These are phyloP conservation scores for Aureobasidium musti DNA, from an alignment of 2,329 filamentous ascomycete species.

Conservation along the genomic window DNA sequence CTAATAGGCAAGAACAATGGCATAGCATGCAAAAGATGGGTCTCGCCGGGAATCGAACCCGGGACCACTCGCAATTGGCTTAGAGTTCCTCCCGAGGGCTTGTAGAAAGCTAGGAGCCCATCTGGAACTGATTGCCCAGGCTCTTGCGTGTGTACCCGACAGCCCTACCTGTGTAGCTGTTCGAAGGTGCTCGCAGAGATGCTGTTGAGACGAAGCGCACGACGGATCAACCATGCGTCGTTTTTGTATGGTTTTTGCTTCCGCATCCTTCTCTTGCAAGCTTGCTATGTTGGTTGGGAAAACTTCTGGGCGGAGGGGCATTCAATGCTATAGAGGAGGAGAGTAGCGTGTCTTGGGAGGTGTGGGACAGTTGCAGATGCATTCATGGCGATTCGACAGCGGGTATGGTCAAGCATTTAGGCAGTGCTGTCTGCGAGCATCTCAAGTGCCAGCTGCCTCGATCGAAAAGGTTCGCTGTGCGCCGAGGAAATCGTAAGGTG, in stretches of 20 bases:
- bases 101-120: background rate
- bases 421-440: background rate
- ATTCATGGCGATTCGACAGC: background rate
- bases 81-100: background rate
- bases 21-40: background rate
- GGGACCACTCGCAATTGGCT: slow-evolving; percentile 1
- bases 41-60: background rate
- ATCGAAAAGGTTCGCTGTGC: background rate
- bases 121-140: background rate
- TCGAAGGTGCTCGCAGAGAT: too few species aligned
- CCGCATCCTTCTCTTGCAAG: background rate
- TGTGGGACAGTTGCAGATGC: background rate
- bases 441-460: background rate
- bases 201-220: background rate
- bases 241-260: background rate
- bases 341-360: background rate
- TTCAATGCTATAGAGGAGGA: background rate
- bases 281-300: background rate
- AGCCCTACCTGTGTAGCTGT: too few species aligned
- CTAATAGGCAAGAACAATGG: background rate
- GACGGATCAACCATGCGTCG: background rate
- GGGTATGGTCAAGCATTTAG: background rate
- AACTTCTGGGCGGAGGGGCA: too few species aligned
- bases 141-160: background rate
- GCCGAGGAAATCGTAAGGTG: background rate